Base-by-base conservation (phyloP, 2,329 filamentous ascomycete species). In the Aspergillus neoniger region DNA sequence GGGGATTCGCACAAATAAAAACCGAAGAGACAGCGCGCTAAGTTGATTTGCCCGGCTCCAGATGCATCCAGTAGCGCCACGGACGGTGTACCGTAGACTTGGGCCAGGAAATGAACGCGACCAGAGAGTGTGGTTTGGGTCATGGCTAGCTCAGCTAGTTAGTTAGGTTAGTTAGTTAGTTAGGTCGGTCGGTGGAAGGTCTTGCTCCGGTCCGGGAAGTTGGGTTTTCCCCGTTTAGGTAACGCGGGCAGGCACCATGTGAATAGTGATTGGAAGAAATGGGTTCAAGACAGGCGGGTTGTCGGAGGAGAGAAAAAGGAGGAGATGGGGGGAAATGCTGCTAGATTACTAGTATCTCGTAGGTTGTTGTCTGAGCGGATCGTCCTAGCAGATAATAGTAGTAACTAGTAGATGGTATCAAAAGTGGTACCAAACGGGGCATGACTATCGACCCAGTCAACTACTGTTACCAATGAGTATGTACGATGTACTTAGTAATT, bases 31-130 rank as follows among this genome's bases (percentile, higher is more conserved):
- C 39, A 56, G 57, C 32, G 41, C 41, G 52, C 55, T 57, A 32
- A 10, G 43, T 57, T 57, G 41, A 59, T 59, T 57, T 59, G 57
- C 38, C 28, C 53, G 60, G 57, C 48, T 48, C 39, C 25, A 49
- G 25, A 55, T 55, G 38, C 54, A 52, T 49, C 39, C 48, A 48
- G 50, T 51, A 55, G 47, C 59, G 56, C 63, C 61, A 63, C 55
- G 58, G 55, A 58, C 52, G 55, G 57, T 63, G 60, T 64, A 64
- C 66, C 61, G 44, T 58, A 55, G 39, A 56, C 57, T 50, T 64
- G 64, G 61, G 63, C 55, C 62, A 59, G 54, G 52, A 48, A 28
- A 30, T 38, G 48, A 63, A 41, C 28, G 43, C 49, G 28, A 47
- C 28, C 52, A 47, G 30, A 51, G 47, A 51, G 17, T 58, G 48